Conservation (phyloP, 805 yeast species). For the Alloascoidea hylecoeti region DNA sequence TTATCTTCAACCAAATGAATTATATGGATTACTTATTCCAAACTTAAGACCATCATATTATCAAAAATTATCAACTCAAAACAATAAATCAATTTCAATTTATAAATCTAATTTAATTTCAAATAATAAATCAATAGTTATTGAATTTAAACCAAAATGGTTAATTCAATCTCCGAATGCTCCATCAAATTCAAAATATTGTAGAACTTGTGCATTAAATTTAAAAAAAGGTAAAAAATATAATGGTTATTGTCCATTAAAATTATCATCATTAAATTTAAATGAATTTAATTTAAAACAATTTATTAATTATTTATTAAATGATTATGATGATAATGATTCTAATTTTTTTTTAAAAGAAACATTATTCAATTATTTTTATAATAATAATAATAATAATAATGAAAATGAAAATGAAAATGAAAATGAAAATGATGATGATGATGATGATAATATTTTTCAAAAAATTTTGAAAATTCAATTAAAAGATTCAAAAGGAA, state of each 20-base stretch:
- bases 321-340: neutral
- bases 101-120: constrained; percentile 10
- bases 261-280: constrained; percentile 20
- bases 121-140: constrained; percentile 11
- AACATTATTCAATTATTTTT: neutral
- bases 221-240: constrained; percentile 17
- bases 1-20: constrained; percentile 22
- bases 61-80: constrained; percentile 18
- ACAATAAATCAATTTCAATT: constrained; percentile 20
- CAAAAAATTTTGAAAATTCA: constrained; percentile 19
- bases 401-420: constrained; percentile 4
- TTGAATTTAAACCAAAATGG: constrained; percentile 56
- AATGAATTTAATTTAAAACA: too few relatives aligned
- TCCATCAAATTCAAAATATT: constrained; percentile 21
- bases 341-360: neutral
- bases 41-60: constrained; percentile 23
- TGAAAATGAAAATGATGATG: constrained; percentile 6
- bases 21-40: constrained; percentile 28
- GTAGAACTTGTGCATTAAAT: constrained; percentile 46
- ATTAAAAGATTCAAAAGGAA: constrained; percentile 14
- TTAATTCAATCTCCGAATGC: constrained; percentile 27
- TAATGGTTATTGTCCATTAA: constrained; percentile 31
- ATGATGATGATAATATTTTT: constrained; percentile 2
- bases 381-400: too few relatives aligned
- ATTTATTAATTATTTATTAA: neutral